Evolutionary conservation across 1,284 basidiomycete species (phyloP), one percentile per base, ranked within the genome.

Genomic region (Apiotrichum laibachii): DNA sequence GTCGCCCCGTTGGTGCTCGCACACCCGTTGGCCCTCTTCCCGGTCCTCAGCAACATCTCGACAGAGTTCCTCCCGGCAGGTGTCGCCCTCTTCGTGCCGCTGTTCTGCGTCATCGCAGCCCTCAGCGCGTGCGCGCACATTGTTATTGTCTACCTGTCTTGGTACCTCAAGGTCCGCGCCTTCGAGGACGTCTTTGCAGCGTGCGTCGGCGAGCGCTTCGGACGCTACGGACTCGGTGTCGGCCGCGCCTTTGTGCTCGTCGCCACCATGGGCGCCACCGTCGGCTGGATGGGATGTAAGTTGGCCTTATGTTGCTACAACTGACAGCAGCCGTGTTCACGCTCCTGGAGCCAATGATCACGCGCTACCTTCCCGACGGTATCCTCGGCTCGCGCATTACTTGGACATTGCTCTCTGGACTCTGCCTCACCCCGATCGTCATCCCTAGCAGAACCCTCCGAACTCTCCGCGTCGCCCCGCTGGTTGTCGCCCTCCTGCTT

Each of bases 61-160:
- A 70, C 73, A 55, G 72, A 73, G 55, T 78, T 79, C 55, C 65
- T 79, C 13, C 77, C 77, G 0, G 77, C 72, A 2, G 77, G 77
- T 18, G 73, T 77, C 1, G 72, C 76, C 4, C 65, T 79, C 45
- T 79, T 77, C 66, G 65, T 79, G 47, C 77, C 77, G 8, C 53
- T 74, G 13, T 66, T 77, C 43, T 73, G 72, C 45, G 62, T 73
- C 10, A 56, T 76, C 26, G 72, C 73, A 0, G 54, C 67, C 1
- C 62, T 78, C 10, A 74, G 72, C 3, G 67, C 71, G 10, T 77
- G 76, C 47, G 76, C 77, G 1, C 76, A 77, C 49, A 75, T 79
- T 22, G 77, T 79, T 43, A 75, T 77, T 22, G 75, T 78, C 47
- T 78, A 79, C 58, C 70, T 79, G 2, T 66, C 75, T 1, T 76